These are phyloP conservation scores for Sclerotinia subarctica DNA, from an alignment of 2,329 filamentous ascomycete species.

Conservation along the genomic window DNA sequence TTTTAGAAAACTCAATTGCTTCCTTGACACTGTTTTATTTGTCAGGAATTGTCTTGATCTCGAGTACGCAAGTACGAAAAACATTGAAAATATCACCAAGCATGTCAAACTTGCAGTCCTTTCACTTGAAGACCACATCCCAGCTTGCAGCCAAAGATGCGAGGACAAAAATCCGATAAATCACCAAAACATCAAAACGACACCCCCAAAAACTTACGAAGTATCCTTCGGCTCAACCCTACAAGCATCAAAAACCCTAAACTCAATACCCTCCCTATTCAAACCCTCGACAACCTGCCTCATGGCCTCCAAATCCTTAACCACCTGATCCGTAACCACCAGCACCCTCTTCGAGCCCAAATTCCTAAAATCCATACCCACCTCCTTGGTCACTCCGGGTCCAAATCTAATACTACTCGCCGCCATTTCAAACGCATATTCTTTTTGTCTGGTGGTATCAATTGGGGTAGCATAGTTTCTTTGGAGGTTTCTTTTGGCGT, in stretches of 20 bases:
- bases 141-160: too few species aligned
- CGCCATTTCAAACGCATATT: slow-evolving; percentile 99
- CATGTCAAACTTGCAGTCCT: not conserved
- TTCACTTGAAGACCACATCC: not conserved
- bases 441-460: slow-evolving; percentile 71
- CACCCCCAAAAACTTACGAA: slow-evolving; percentile 55
- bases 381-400: slow-evolving; percentile 87
- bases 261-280: slow-evolving; percentile 73
- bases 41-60: not conserved
- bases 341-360: slow-evolving; percentile 82
- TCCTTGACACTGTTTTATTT: slow-evolving; percentile 65
- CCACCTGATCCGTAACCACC: slow-evolving; percentile 85
- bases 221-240: slow-evolving; percentile 92
- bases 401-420: slow-evolving; percentile 93
- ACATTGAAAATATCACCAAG: not conserved
- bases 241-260: slow-evolving; percentile 75
- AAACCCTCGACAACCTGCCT: slow-evolving; percentile 81
- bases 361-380: slow-evolving; percentile 97
- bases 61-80: fast-evolving
- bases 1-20: slow-evolving; percentile 82
- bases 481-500: slow-evolving; percentile 46
- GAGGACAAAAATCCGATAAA: not conserved
- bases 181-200: not conserved
- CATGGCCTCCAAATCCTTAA: slow-evolving; percentile 83
- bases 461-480: slow-evolving; percentile 71